Evolutionary conservation across 495 filamentous ascomycete genomes (phyloP).

Genomic region (Choiromyces venosus): DNA sequence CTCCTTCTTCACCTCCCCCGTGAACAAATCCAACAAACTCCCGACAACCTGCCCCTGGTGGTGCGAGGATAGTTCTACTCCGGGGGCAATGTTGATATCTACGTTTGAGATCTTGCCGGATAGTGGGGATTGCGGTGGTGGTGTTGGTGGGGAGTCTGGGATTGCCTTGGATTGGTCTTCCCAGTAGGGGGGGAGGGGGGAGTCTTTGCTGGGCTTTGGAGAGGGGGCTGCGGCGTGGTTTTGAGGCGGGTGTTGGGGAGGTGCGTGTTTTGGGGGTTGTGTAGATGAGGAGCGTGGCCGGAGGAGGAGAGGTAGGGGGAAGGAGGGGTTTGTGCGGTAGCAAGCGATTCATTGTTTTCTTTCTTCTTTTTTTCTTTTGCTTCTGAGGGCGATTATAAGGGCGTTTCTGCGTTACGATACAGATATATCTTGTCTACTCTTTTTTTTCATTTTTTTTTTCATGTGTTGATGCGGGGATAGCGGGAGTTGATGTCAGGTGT

Average conservation of each 20-base stretch:
- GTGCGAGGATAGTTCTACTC: background rate
- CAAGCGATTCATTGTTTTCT: background rate
- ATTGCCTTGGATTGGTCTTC: background rate
- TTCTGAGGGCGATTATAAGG: background rate
- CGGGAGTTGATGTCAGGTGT: background rate
- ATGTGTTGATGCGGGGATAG: background rate
- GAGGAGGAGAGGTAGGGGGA: background rate
- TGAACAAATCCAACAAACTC: constrained; percentile 1
- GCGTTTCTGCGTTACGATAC: background rate
- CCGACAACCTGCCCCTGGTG: constrained; percentile 3
- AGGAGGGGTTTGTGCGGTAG: background rate
- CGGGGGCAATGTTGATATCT: background rate
- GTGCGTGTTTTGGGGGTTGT: background rate
- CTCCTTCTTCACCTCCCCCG: constrained; percentile 4
- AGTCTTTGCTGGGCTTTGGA: background rate
- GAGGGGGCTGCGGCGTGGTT: background rate
- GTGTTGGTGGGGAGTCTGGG: background rate
- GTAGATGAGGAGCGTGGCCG: background rate
- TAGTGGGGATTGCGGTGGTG: background rate
- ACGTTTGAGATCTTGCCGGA: background rate
- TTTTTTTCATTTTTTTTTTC: background rate
- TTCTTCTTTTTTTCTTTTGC: background rate
- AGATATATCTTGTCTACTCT: background rate
- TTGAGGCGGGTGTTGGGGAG: background rate
- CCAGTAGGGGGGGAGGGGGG: background rate